These are phyloP conservation scores for Rutstroemia sp. DNA, from an alignment of 2,329 filamentous ascomycete genomes.

Conservation along the genomic window DNA sequence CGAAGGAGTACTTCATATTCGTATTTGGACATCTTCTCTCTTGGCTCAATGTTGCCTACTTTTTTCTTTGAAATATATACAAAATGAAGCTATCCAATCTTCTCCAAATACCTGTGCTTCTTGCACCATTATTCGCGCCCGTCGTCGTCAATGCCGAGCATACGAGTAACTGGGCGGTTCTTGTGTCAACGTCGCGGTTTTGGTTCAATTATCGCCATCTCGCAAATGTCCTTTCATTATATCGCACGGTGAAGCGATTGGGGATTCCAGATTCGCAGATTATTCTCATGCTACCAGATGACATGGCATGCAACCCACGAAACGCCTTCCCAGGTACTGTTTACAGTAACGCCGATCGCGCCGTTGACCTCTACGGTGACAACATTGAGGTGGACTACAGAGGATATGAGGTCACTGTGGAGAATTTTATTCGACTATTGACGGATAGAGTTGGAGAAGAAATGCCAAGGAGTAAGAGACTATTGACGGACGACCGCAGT, in stretches of 20 bases:
- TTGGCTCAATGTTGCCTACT: too few species aligned
- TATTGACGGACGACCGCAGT: conserved; percentile 89
- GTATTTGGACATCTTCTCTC: too few species aligned
- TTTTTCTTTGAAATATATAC: background rate
- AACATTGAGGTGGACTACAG: conserved; percentile 99
- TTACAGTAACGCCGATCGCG: conserved; percentile 95
- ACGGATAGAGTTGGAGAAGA: conserved; percentile 92
- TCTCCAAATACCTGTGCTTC: conserved; percentile 35
- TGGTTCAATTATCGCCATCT: conserved; percentile 99
- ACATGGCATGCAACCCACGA: conserved; percentile 98
- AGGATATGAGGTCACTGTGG: conserved; percentile 96
- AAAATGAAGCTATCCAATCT: conserved; percentile 45
- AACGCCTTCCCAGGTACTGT: conserved; percentile 97
- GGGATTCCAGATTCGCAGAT: conserved; percentile 98
- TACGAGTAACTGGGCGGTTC: conserved; percentile 97
- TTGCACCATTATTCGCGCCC: conserved; percentile 41
- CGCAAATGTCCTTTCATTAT: conserved; percentile 93
- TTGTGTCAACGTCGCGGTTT: conserved; percentile 97
- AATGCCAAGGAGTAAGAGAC: conserved; percentile 87
- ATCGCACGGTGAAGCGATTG: conserved; percentile 94
- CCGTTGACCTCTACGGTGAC: conserved; percentile 93
- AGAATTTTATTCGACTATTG: conserved; percentile 94
- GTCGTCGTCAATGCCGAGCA: conserved; percentile 54
- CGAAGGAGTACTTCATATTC: too few species aligned
- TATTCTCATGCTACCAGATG: conserved; percentile 98